Evolutionary conservation across 2,329 filamentous ascomycete species (phyloP).

Genomic region (Penicillium sumatraense): DNA sequence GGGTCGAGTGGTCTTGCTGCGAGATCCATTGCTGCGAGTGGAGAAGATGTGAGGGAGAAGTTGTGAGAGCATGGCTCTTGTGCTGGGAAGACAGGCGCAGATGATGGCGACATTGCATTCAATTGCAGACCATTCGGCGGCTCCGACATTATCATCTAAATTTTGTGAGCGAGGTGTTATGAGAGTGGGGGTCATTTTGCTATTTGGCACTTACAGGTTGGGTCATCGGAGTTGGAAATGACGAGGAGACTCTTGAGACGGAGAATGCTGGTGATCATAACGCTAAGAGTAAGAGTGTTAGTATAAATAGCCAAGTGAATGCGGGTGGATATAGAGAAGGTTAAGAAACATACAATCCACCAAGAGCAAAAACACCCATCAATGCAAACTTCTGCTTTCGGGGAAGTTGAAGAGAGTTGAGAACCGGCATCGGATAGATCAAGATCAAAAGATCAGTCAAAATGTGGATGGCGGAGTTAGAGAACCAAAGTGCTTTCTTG

Average conservation of each 20-base stretch:
- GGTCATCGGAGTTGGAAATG: constrained; percentile 33
- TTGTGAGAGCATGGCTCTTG: constrained; percentile 30
- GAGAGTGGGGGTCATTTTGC: not conserved
- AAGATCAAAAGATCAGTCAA: constrained; percentile 49
- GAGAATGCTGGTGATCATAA: constrained; percentile 47
- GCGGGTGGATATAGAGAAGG: not conserved
- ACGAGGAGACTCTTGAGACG: constrained; percentile 33
- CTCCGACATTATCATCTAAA: constrained; percentile 37
- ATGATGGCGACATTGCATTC: constrained; percentile 50
- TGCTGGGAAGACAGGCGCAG: constrained; percentile 45
- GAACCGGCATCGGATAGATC: constrained; percentile 46
- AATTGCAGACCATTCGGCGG: constrained; percentile 50
- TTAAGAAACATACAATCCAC: constrained; percentile 43
- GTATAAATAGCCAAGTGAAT: not conserved
- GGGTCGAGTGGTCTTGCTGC: constrained; percentile 25
- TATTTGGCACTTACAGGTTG: constrained; percentile 31
- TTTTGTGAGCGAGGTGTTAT: not conserved
- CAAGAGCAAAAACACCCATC: constrained; percentile 47
- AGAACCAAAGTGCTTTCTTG: constrained; percentile 48
- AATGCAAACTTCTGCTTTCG: constrained; percentile 45
- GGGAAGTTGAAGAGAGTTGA: constrained; percentile 46
- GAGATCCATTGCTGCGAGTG: constrained; percentile 27
- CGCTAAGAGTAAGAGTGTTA: constrained; percentile 29
- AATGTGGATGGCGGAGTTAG: constrained; percentile 49
- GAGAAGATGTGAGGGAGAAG: constrained; percentile 35